Evolutionary conservation across 352 stramenopile genomes (phyloP).

Genomic region (Pythium plurisporium): DNA sequence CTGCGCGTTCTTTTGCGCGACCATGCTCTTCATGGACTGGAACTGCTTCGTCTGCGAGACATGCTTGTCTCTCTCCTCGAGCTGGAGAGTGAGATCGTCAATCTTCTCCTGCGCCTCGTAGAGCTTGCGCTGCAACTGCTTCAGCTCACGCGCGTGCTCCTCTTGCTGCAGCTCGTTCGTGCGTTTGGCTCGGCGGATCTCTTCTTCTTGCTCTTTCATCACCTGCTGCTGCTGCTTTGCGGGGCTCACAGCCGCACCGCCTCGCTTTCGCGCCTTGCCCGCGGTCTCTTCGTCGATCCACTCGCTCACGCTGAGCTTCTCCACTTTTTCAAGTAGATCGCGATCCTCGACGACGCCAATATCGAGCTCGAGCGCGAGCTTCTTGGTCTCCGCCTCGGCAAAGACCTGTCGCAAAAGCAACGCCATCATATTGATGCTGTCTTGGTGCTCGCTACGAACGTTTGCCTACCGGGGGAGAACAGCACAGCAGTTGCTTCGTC

Average conservation of each 20-base stretch:
- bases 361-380: constrained; percentile 61
- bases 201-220: constrained; percentile 39
- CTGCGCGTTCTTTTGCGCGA: constrained; percentile 80
- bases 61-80: constrained; percentile 63
- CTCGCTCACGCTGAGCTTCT: constrained; percentile 70
- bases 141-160: constrained; percentile 44
- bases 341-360: constrained; percentile 72
- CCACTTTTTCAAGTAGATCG: constrained; percentile 67
- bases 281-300: constrained; percentile 43
- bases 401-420: constrained; percentile 80
- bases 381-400: constrained; percentile 61
- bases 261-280: constrained; percentile 3
- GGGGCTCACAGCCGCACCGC: constrained; percentile 5
- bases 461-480: constrained; percentile 38
- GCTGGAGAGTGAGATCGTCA: constrained; percentile 48
- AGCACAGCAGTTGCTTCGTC: no score
- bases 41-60: constrained; percentile 81
- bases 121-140: constrained; percentile 55
- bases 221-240: constrained; percentile 22
- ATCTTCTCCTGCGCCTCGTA: constrained; percentile 43
- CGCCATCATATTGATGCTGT: constrained; percentile 87
- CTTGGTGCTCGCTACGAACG: constrained; percentile 69
- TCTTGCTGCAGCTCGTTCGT: constrained; percentile 48
- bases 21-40: constrained; percentile 78
- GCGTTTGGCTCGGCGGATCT: constrained; percentile 49